Evolutionary conservation across 345 rosid species (phyloP).

Genomic region (Linum tenue): DNA sequence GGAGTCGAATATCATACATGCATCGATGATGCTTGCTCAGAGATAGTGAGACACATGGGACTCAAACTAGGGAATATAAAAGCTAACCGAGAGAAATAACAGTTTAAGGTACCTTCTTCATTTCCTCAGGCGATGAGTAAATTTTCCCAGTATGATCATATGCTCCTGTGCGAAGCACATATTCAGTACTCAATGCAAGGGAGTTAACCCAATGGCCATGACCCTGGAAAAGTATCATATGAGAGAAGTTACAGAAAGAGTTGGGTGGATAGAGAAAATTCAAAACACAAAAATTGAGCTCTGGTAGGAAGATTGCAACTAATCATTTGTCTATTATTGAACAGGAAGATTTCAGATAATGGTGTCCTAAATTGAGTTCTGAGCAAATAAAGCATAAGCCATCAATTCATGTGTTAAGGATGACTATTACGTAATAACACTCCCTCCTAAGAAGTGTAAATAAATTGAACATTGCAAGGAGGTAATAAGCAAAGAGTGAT

Average conservation of each 20-base stretch:
- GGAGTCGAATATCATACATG: not conserved
- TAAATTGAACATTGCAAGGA: not conserved
- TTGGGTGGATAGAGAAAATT: not conserved
- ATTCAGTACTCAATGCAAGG: slow-evolving; percentile 90
- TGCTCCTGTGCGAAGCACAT: slow-evolving; percentile 92
- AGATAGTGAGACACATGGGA: not conserved
- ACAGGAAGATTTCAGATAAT: too few relatives aligned
- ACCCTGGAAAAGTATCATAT: slow-evolving; percentile 41
- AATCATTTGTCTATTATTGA: not conserved
- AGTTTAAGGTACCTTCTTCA: slow-evolving; percentile 65
- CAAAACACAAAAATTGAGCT: too few relatives aligned
- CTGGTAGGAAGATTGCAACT: not conserved
- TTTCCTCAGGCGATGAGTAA: slow-evolving; percentile 66
- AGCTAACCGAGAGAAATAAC: too few relatives aligned
- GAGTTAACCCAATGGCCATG: slow-evolving; percentile 99
- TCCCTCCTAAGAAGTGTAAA: not conserved
- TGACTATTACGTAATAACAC: not conserved
- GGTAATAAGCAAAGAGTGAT: not conserved
- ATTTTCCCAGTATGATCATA: slow-evolving; percentile 83
- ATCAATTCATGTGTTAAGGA: not conserved
- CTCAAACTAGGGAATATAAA: not conserved
- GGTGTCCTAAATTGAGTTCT: not conserved
- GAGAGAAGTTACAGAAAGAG: not conserved
- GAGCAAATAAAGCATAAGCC: not conserved
- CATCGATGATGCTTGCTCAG: not conserved